A percentile compares a stretch with the other conserved stretches of the same genome.
phyloP scores from a whole-genome alignment of 2,329 filamentous ascomycete genomes.

The Talaromyces sp. region DNA sequence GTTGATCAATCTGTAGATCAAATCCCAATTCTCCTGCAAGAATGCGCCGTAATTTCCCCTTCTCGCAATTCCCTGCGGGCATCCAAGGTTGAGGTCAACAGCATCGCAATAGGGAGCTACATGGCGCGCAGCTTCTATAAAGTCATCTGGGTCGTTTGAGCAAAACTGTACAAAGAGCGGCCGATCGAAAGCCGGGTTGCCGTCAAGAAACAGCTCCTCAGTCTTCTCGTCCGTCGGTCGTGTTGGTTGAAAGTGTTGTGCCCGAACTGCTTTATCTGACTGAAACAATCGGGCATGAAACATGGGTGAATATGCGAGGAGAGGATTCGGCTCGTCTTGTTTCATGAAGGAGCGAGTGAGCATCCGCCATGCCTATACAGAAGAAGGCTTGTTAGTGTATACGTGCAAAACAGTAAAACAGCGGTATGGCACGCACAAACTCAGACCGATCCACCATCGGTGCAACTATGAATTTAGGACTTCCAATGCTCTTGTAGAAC shows the following conservation, averaged over 20 bases:
- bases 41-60: conserved; percentile 92
- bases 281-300: conserved; percentile 85
- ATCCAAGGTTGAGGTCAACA: conserved; percentile 90
- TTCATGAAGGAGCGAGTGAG: conserved; percentile 89
- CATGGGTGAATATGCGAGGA: conserved; percentile 94
- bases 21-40: conserved; percentile 82
- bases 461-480: conserved; percentile 81
- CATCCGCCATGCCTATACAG: conserved; percentile 80
- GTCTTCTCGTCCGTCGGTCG: conserved; percentile 26
- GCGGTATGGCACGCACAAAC: conserved; percentile 59
- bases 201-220: conserved; percentile 63
- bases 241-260: conserved; percentile 71
- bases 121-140: conserved; percentile 61
- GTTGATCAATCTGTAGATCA: conserved; percentile 77
- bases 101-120: conserved; percentile 89
- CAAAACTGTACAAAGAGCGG: conserved; percentile 97
- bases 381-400: conserved; percentile 12
- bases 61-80: conserved; percentile 89
- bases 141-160: conserved; percentile 44
- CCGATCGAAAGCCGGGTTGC: conserved; percentile 75
- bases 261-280: conserved; percentile 69
- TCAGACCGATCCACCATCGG: conserved; percentile 99
- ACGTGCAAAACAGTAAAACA: background rate
- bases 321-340: conserved; percentile 53
- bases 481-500: conserved; percentile 93